These are phyloP conservation scores for Drechslera avenae DNA, from an alignment of 2,329 filamentous ascomycete species.

Conservation along the genomic window DNA sequence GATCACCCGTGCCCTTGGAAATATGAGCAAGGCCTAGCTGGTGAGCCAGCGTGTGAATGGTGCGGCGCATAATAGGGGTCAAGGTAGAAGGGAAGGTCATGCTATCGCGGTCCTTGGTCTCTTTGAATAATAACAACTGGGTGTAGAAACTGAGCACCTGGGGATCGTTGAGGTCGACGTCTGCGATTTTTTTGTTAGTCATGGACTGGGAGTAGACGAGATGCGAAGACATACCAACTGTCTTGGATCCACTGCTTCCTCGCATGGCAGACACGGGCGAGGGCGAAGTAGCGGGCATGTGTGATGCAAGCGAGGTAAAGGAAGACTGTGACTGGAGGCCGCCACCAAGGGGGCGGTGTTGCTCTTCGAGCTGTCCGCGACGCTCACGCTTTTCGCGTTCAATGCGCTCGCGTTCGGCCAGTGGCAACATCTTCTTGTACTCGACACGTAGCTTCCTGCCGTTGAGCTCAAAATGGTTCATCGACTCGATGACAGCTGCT, in stretches of 20 bases:
- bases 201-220: constrained; percentile 11
- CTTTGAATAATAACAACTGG: constrained; percentile 86
- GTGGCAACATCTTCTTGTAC: constrained; percentile 99
- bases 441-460: constrained; percentile 94
- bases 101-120: constrained; percentile 75
- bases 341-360: constrained; percentile 76
- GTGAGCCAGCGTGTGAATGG: constrained; percentile 92
- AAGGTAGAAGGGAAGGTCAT: constrained; percentile 83
- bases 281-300: constrained; percentile 67
- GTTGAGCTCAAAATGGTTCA: constrained; percentile 96
- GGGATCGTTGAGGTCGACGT: constrained; percentile 90
- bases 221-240: constrained; percentile 43
- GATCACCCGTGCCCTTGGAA: constrained; percentile 85
- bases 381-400: constrained; percentile 97
- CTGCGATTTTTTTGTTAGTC: constrained; percentile 49
- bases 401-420: constrained; percentile 92
- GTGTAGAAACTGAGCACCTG: constrained; percentile 87
- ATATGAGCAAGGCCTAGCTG: constrained; percentile 91
- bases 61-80: constrained; percentile 81
- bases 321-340: constrained; percentile 85
- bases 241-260: constrained; percentile 50
- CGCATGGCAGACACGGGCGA: constrained; percentile 68
- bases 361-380: constrained; percentile 93
- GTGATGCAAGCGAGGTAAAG: constrained; percentile 75
- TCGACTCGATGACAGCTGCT: constrained; percentile 83